These are phyloP conservation scores for Babesia divergens DNA, from an alignment of 169 alveolate genomes.

Conservation along the genomic window DNA sequence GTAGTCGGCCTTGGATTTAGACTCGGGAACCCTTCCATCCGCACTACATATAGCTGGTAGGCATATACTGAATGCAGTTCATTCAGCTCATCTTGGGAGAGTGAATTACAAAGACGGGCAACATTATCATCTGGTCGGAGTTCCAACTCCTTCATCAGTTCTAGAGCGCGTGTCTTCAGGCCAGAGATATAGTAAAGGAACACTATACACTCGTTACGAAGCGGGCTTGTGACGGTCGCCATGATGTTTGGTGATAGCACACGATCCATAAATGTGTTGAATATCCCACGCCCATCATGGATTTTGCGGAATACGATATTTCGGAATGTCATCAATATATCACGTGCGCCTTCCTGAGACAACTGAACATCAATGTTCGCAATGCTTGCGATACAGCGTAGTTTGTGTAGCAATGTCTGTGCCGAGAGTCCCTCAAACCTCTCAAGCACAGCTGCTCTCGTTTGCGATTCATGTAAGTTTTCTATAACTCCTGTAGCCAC, in stretches of 20 bases:
- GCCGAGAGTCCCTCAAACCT: neutral
- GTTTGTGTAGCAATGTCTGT: neutral
- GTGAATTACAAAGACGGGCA: neutral
- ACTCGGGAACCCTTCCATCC: slow-evolving; percentile 7
- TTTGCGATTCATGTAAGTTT: neutral
- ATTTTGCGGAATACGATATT: neutral
- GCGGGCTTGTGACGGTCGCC: neutral
- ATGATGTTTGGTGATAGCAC: neutral
- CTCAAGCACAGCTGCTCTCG: neutral
- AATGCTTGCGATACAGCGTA: neutral
- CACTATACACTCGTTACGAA: slow-evolving; percentile 17
- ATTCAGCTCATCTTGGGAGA: neutral
- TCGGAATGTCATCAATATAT: neutral
- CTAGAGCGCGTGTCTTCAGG: slow-evolving; percentile 15
- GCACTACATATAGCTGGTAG: slow-evolving; percentile 4
- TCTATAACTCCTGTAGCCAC: neutral
- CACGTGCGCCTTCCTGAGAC: neutral
- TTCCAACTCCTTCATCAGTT: neutral
- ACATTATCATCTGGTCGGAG: neutral
- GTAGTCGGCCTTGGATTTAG: neutral
- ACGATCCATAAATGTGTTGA: neutral
- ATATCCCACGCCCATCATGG: neutral
- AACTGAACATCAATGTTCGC: neutral
- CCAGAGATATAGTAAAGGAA: slow-evolving; percentile 19
- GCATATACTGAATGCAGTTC: slow-evolving; percentile 15